Evolutionary conservation across 208 protist genomes (phyloP).

Genomic region (Trypanosoma mega): DNA sequence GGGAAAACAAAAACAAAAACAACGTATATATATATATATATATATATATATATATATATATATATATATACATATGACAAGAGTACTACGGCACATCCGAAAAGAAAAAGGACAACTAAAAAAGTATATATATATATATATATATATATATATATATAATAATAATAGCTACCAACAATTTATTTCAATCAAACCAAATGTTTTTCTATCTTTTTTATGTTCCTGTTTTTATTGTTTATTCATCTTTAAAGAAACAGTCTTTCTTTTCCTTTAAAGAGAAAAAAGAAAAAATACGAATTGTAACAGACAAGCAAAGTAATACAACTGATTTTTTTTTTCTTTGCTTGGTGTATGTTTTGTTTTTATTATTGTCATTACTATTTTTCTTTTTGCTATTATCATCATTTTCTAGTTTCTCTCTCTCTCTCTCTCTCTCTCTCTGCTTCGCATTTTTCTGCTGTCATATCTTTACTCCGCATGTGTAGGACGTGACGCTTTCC

Average conservation of each 20-base stretch:
- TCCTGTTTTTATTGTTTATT: not conserved
- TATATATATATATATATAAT: too few species aligned
- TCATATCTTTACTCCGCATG: too few species aligned
- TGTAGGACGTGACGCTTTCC: too few species aligned
- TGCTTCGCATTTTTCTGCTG: too few species aligned
- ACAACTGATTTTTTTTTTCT: not conserved
- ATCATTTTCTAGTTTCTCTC: constrained; percentile 2
- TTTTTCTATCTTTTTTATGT: not conserved
- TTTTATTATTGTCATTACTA: constrained; percentile 14
- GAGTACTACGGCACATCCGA: not conserved
- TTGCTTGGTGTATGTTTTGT: constrained; percentile 11
- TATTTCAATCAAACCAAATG: not conserved
- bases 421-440: not conserved
- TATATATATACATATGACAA: not conserved
- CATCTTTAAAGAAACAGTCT: not conserved
- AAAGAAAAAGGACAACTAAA: constrained; percentile 8
- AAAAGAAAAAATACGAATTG: too few species aligned
- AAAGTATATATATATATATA: too few species aligned
- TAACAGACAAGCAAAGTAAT: too few species aligned
- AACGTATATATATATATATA: not conserved
- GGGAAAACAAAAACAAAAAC: too few species aligned
- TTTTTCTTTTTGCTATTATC: not conserved
- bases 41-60: constrained; percentile 10
- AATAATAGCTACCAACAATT: too few species aligned
- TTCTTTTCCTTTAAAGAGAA: constrained; percentile 3